These are phyloP conservation scores for Leccinum subtestaceum DNA, from an alignment of 768 basidiomycete genomes.

Conservation along the genomic window DNA sequence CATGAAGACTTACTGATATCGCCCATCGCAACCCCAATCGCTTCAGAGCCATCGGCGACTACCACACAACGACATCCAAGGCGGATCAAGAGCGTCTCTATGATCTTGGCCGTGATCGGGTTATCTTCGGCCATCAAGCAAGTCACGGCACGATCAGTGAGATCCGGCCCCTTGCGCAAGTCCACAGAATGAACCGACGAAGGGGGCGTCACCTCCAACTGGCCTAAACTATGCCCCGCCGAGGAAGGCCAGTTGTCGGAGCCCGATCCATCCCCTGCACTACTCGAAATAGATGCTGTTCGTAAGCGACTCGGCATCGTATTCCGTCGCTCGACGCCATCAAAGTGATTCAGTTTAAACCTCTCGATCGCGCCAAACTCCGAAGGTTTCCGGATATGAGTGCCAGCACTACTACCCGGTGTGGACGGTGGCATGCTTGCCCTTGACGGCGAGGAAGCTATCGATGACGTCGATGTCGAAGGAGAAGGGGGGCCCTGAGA, in stretches of 20 bases:
- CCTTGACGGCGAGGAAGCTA: constrained; percentile 85
- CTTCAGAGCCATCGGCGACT: constrained; percentile 96
- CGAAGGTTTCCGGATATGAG: constrained; percentile 80
- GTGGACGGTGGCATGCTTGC: constrained; percentile 70
- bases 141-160: constrained; percentile 85
- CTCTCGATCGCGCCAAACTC: constrained; percentile 86
- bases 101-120: constrained; percentile 96
- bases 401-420: constrained; percentile 53
- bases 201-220: constrained; percentile 65
- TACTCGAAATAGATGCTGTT: constrained; percentile 84
- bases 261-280: constrained; percentile 73
- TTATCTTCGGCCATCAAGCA: constrained; percentile 96
- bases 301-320: constrained; percentile 87
- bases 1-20: constrained; percentile 77
- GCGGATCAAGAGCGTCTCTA: constrained; percentile 90
- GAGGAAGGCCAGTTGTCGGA: constrained; percentile 73
- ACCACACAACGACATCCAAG: constrained; percentile 95
- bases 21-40: constrained; percentile 95
- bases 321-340: constrained; percentile 71
- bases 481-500: constrained; percentile 86
- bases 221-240: constrained; percentile 48
- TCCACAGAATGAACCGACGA: constrained; percentile 87
- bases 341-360: constrained; percentile 81
- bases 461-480: constrained; percentile 86
- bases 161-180: constrained; percentile 70